Evolutionary conservation across 2,329 filamentous ascomycete genomes (phyloP), one percentile per base, ranked within the genome.

Genomic region (Ceratocystis eucalypticola): DNA sequence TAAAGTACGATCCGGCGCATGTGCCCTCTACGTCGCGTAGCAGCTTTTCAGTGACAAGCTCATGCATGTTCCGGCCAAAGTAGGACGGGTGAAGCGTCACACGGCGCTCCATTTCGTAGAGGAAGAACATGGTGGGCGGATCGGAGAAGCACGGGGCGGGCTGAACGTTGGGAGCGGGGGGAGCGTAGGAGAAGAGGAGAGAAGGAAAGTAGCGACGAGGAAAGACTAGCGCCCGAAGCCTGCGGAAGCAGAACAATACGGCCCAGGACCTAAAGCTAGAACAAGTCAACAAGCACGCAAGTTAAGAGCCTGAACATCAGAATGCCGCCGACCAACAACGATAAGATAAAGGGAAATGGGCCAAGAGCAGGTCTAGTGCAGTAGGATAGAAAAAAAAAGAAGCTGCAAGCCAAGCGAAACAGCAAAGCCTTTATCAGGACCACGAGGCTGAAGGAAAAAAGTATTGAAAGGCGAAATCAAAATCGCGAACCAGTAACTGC

Each of bases 61-160:
- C 88, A 72, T 93, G 88, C 80, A 96, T 95, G 74, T 94, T 91
- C 69, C 90, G 88, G 67, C 92, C 92, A 75, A 99, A 97, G 79
- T 95, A 99, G 12, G 93, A 97, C 33, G 94, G 94, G 74, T 99
- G 94, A 73, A 99, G 84, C 71, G 91, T 92, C 73, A 97, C 92
- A 74, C 90, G 88, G 74, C 93, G 91, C 79, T 96, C 91, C 77
- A 97, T 88, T 74, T 96, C 93, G 78, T 96, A 91, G 70, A 99
- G 89, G 80, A 99, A 99, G 78, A 97, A 99, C 94, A 99, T 99
- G 72, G 70, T 78, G 76, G 70, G 53, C 30, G 53, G 8, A n/a
- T 25, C 5, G 48, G 48, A 59, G 22, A 25, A 57, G 28, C 57
- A 20, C 48, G 50, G 30, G n/a, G 22, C 20, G 25, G 44, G 33